Percentiles rank a stretch among this genome's conserved stretches.
These are phyloP conservation scores for Dovyalis caffra DNA, from an alignment of 345 rosid species.

Conservation along the genomic window DNA sequence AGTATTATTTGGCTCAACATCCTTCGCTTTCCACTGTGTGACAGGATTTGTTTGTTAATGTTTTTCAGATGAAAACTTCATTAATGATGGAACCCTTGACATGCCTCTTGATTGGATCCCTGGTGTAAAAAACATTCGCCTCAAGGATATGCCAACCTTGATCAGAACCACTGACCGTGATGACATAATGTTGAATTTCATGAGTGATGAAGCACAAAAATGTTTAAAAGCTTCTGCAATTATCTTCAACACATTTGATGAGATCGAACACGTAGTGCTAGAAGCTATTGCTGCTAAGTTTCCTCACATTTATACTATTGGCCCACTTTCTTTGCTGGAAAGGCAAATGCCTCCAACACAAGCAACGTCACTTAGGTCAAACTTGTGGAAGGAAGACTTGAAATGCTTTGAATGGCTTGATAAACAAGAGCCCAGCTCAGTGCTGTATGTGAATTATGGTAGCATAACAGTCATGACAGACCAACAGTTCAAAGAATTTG, in stretches of 20 bases:
- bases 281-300: conserved; percentile 1
- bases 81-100: conserved; percentile 24
- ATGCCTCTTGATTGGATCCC: conserved; percentile 40
- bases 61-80: conserved; percentile 31
- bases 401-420: conserved; percentile 31
- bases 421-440: conserved; percentile 16
- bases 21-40: background rate
- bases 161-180: conserved; percentile 28
- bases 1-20: too few relatives aligned
- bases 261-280: background rate
- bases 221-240: conserved; percentile 9
- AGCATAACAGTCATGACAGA: conserved; percentile 26
- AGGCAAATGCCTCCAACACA: background rate
- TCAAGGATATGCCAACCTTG: conserved; percentile 39
- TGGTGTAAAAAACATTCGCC: conserved; percentile 33
- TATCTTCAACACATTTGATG: conserved; percentile 10
- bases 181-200: conserved; percentile 29
- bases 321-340: conserved; percentile 38
- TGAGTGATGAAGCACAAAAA: conserved; percentile 16
- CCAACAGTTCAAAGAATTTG: conserved; percentile 33
- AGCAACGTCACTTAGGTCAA: conserved; percentile 28
- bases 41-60: too few relatives aligned
- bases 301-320: conserved; percentile 19
- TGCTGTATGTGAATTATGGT: conserved; percentile 35
- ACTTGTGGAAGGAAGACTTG: conserved; percentile 33